Evolutionary conservation across 1,284 basidiomycete genomes (phyloP).

Genomic region (Schizophyllum amplum): DNA sequence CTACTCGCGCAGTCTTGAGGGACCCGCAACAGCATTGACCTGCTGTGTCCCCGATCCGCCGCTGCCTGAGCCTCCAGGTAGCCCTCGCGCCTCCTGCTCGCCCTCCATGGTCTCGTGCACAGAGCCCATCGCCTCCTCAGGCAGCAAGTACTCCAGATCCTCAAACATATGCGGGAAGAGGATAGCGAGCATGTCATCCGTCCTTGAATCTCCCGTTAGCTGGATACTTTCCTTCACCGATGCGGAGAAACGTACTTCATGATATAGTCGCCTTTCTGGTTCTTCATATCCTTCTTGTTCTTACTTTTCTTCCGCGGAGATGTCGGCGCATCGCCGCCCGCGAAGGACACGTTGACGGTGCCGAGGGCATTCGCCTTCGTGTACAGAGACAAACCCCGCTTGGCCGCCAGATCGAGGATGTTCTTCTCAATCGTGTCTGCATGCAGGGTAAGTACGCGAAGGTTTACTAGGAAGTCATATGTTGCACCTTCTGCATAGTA

Average conservation of each 20-base stretch:
- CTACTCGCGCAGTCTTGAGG: conserved; percentile 8
- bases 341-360: conserved; percentile 52
- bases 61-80: neutral
- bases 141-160: conserved; percentile 56
- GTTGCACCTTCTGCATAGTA: conserved; percentile 66
- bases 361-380: conserved; percentile 61
- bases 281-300: conserved; percentile 11
- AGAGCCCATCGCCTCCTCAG: conserved; percentile 26
- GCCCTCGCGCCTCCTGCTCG: neutral
- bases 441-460: neutral
- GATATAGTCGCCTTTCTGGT: conserved; percentile 68
- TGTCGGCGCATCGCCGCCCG: conserved; percentile 40
- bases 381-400: conserved; percentile 67
- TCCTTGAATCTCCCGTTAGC: conserved; percentile 26
- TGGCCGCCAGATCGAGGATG: conserved; percentile 70
- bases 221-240: conserved; percentile 17
- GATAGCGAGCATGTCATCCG: conserved; percentile 71
- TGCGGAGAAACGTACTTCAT: conserved; percentile 42
- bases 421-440: conserved; percentile 70
- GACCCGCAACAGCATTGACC: conserved; percentile 12
- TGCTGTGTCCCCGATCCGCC: neutral
- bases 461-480: neutral
- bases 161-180: conserved; percentile 74
- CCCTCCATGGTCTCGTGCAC: conserved; percentile 23
- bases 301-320: conserved; percentile 37